Conservation (phyloP, 129 eudicot genomes). For the Chrysanthemum makinoi region DNA sequence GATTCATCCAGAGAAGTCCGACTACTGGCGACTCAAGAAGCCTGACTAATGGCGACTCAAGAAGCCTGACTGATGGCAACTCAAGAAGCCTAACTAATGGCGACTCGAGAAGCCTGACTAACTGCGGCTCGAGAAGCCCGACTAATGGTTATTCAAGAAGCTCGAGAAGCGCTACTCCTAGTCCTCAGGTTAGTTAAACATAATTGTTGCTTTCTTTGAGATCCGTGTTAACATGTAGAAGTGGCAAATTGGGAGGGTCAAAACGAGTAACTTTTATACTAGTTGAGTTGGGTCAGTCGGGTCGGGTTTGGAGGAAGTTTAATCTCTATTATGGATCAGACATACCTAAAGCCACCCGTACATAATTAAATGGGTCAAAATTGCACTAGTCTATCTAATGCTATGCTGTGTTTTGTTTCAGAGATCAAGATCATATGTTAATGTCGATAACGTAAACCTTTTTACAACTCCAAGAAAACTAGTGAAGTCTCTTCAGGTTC, state of each 20-base stretch:
- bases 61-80: conserved; percentile 55
- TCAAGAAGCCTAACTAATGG: conserved; percentile 32
- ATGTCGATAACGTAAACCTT: conserved; percentile 46
- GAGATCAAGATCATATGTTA: conserved; percentile 45
- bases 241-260: background rate
- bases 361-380: background rate
- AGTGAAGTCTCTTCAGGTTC: conserved; percentile 54
- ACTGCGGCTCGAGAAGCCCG: no score
- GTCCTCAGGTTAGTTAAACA: conserved; percentile 65
- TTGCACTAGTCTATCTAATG: background rate
- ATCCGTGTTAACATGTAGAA: conserved; percentile 20
- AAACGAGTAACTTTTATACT: background rate
- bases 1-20: conserved; percentile 13
- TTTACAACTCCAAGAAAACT: conserved; percentile 60
- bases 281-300: background rate
- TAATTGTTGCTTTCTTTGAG: conserved; percentile 3
- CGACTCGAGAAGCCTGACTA: background rate
- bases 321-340: no score
- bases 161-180: conserved; percentile 41
- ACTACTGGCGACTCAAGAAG: background rate
- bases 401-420: background rate
- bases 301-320: background rate
- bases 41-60: background rate
- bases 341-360: no score
- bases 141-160: background rate